Conservation (phyloP, 75 land plant species). For the Pinus tabuliformis region DNA sequence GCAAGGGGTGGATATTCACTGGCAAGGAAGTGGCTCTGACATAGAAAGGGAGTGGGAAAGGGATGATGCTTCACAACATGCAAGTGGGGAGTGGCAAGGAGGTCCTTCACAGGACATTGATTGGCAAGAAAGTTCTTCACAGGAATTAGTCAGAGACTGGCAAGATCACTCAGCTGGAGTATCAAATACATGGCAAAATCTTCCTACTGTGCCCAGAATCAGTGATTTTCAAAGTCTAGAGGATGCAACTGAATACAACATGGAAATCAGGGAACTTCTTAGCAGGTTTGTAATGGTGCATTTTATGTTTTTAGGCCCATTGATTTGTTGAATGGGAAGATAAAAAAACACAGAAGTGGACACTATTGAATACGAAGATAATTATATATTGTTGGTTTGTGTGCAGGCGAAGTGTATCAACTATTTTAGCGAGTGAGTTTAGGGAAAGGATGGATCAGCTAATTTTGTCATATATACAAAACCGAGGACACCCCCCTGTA, state of each 20-base stretch:
- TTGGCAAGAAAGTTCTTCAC: constrained; percentile 13
- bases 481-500: constrained; percentile 66
- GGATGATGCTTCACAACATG: neutral
- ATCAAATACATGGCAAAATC: constrained; percentile 13
- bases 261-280: constrained; percentile 49
- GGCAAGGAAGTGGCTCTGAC: constrained; percentile 5
- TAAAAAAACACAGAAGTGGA: neutral
- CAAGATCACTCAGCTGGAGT: constrained; percentile 4
- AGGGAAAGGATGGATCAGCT: constrained; percentile 88
- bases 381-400: constrained; percentile 7
- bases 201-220: constrained; percentile 18
- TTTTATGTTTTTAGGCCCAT: constrained; percentile 3
- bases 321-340: neutral
- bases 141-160: constrained; percentile 3
- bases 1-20: neutral
- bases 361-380: neutral
- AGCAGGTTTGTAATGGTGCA: constrained; percentile 18
- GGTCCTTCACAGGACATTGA: constrained; percentile 7
- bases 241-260: constrained; percentile 36
- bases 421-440: constrained; percentile 90
- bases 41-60: constrained; percentile 5
- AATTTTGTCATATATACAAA: constrained; percentile 82
- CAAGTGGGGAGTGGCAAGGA: constrained; percentile 1
- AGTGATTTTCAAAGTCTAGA: constrained; percentile 17
- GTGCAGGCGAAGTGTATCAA: constrained; percentile 92